Conservation (phyloP, 2,329 filamentous ascomycete species). For the Venturia oleaginea region DNA sequence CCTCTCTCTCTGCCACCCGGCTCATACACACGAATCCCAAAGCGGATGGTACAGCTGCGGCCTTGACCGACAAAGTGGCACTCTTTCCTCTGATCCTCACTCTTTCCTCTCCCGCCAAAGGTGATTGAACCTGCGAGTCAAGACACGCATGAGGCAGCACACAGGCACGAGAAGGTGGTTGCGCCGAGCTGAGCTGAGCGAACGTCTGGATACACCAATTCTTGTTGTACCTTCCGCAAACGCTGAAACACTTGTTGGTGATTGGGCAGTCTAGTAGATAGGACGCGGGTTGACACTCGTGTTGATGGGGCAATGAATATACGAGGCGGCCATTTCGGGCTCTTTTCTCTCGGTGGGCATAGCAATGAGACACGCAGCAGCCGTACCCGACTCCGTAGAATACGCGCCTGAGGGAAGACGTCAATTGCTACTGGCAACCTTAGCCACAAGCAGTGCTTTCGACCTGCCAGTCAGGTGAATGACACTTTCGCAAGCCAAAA, state of each 20-base stretch:
- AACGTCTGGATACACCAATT: neutral
- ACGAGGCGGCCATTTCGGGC: neutral
- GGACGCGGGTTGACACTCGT: neutral
- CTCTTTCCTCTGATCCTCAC: neutral
- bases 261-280: neutral
- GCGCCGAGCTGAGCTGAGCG: neutral
- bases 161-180: neutral
- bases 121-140: neutral
- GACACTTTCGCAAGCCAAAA: neutral
- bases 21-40: neutral
- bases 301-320: neutral
- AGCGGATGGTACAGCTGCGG: conserved; percentile 1
- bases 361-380: neutral
- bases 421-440: neutral
- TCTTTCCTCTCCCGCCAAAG: neutral
- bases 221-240: neutral
- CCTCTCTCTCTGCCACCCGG: neutral
- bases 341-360: neutral
- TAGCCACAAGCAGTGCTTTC: neutral
- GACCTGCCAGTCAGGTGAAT: neutral
- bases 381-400: neutral
- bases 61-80: neutral
- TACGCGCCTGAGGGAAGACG: neutral
- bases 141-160: neutral
- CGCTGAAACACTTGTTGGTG: neutral